Percentiles rank a stretch among this genome's conserved stretches.
Conservation (phyloP, 352 stramenopile genomes). For the Globisporangium paroecandrum region DNA sequence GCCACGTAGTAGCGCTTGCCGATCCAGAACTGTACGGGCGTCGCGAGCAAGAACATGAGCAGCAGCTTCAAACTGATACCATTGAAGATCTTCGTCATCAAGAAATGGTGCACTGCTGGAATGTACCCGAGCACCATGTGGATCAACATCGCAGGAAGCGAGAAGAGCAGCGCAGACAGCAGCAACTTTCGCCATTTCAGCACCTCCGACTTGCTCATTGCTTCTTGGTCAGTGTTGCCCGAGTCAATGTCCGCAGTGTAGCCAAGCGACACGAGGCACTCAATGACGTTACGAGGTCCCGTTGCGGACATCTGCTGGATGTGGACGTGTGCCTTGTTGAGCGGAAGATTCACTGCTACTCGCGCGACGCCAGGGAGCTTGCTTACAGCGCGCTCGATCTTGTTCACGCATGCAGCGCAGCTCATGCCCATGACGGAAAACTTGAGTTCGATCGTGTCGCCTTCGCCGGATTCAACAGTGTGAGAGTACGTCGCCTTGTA, state of each 20-base stretch:
- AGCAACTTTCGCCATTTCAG: constrained; percentile 74
- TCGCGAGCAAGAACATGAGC: constrained; percentile 81
- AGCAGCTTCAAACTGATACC: constrained; percentile 71
- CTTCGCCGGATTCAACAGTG: constrained; percentile 66
- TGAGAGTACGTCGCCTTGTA: constrained; percentile 81
- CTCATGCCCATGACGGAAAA: constrained; percentile 74
- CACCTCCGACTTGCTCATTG: constrained; percentile 67
- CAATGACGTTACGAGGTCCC: constrained; percentile 65
- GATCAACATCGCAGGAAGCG: constrained; percentile 79
- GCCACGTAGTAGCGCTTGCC: constrained; percentile 79
- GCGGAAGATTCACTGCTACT: constrained; percentile 55
- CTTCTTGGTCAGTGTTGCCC: constrained; percentile 56
- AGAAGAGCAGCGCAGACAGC: constrained; percentile 76
- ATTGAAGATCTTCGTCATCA: constrained; percentile 81
- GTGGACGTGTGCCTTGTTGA: constrained; percentile 75
- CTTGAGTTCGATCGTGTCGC: constrained; percentile 78
- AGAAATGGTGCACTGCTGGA: constrained; percentile 46
- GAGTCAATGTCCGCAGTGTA: constrained; percentile 56
- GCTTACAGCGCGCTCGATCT: constrained; percentile 63
- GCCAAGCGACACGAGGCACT: constrained; percentile 61
- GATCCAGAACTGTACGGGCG: constrained; percentile 82
- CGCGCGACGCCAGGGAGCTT: constrained; percentile 71
- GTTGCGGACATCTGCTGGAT: constrained; percentile 77
- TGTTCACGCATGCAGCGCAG: constrained; percentile 52
- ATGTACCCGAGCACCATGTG: constrained; percentile 88